Percentiles rank a stretch among this genome's conserved stretches.
These are phyloP conservation scores for Torulaspora maleeae DNA, from an alignment of 805 yeast species.

Conservation along the genomic window DNA sequence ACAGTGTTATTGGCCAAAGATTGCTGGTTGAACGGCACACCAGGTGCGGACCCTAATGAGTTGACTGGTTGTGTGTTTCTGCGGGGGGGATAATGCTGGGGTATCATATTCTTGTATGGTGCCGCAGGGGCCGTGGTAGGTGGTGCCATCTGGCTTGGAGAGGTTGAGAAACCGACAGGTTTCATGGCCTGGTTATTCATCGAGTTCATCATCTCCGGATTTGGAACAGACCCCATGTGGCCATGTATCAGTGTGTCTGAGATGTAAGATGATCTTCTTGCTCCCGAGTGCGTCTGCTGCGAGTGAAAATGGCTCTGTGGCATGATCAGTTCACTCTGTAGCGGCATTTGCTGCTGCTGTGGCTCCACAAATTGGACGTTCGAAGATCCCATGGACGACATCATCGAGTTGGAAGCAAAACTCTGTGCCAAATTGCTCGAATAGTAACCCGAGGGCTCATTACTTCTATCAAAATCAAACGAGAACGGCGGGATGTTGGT, in stretches of 20 bases:
- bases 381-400: constrained; percentile 1
- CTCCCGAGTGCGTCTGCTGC: constrained; percentile 36
- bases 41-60: constrained; percentile 6
- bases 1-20: constrained; percentile 4
- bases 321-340: background rate
- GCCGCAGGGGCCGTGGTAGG: constrained; percentile 14
- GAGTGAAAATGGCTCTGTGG: constrained; percentile 11
- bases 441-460: constrained; percentile 4
- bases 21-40: constrained; percentile 3
- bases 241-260: constrained; percentile 54
- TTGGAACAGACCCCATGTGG: constrained; percentile 11
- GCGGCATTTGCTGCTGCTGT: constrained; percentile 1
- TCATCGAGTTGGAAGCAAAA: background rate
- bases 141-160: constrained; percentile 7
- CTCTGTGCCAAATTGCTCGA: background rate
- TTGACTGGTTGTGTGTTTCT: constrained; percentile 15
- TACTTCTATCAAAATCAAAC: constrained; percentile 11
- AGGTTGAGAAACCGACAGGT: background rate
- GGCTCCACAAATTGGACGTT: constrained; percentile 3
- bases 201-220: background rate
- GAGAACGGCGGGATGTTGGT: constrained; percentile 8
- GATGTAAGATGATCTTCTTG: constrained; percentile 71
- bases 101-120: constrained; percentile 8
- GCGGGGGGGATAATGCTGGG: constrained; percentile 8
- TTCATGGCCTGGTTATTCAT: constrained; percentile 2